These are phyloP conservation scores for Populus hybrid DNA, from an alignment of 441 rosid genomes.

Conservation along the genomic window DNA sequence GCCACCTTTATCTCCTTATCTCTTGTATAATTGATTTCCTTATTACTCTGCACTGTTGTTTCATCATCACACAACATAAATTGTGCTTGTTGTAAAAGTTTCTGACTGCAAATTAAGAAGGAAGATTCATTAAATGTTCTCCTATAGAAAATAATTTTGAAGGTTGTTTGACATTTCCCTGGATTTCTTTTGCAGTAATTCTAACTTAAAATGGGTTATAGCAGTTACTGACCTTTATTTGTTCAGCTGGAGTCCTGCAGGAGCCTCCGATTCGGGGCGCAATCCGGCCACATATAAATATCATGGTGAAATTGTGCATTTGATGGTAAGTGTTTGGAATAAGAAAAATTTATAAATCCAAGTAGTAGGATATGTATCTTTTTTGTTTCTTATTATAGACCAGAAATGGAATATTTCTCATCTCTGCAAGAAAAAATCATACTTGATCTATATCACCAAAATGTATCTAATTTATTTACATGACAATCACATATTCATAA, in stretches of 20 bases:
- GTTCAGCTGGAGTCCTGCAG: constrained; percentile 94
- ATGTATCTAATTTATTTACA: background rate
- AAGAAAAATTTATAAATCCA: background rate
- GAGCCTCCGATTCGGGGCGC: constrained; percentile 72
- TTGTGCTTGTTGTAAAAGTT: background rate
- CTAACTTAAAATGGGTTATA: background rate
- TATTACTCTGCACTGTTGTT: background rate
- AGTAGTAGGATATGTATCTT: background rate
- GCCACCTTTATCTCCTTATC: background rate
- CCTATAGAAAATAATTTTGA: background rate
- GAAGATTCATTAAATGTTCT: background rate
- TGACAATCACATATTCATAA: background rate
- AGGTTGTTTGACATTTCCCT: background rate
- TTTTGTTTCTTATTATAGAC: background rate
- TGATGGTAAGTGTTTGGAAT: constrained; percentile 50
- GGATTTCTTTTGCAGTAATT: background rate
- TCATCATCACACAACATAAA: background rate
- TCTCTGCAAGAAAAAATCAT: background rate
- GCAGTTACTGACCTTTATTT: constrained; percentile 18
- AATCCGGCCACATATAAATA: constrained; percentile 77
- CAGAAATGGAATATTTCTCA: background rate
- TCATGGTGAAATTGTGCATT: constrained; percentile 51
- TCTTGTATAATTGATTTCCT: background rate
- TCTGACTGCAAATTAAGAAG: background rate
- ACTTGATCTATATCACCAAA: background rate